These are phyloP conservation scores for Fraxinus platypoda DNA, from an alignment of 305 asterid genomes.

Conservation along the genomic window DNA sequence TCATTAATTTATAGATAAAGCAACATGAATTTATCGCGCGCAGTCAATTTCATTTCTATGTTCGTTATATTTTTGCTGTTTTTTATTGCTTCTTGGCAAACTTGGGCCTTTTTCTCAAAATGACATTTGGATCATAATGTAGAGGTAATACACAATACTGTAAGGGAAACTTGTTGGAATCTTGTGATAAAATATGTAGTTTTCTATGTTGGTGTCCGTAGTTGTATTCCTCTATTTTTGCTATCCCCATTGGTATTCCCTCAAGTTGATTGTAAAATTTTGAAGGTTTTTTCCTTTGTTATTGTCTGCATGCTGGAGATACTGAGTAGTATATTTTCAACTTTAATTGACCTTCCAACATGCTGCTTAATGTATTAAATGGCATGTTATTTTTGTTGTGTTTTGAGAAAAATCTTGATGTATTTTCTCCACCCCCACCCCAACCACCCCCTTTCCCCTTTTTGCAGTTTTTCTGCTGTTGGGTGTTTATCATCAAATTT, in stretches of 20 bases:
- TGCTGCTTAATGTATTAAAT: conserved; percentile 19
- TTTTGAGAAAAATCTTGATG: background rate
- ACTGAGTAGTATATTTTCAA: conserved; percentile 3
- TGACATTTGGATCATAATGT: background rate
- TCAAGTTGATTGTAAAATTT: background rate
- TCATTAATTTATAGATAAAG: background rate
- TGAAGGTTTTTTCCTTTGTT: background rate
- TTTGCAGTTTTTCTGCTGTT: conserved; percentile 11
- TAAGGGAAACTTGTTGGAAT: background rate
- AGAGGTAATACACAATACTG: background rate
- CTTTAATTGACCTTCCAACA: conserved; percentile 13
- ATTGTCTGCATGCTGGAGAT: background rate
- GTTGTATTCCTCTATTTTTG: background rate
- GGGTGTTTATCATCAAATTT: background rate
- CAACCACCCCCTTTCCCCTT: background rate
- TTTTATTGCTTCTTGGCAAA: background rate
- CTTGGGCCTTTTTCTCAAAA: background rate
- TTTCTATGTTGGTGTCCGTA: background rate
- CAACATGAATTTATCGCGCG: background rate
- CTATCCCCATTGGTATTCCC: background rate
- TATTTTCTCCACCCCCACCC: conserved; percentile 4
- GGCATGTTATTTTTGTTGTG: conserved; percentile 6
- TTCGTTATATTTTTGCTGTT: background rate
- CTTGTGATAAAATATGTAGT: background rate
- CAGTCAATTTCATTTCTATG: background rate